Evolutionary conservation across 73 alveolate genomes (phyloP).

Genomic region (Symbiodinium pilosum): DNA sequence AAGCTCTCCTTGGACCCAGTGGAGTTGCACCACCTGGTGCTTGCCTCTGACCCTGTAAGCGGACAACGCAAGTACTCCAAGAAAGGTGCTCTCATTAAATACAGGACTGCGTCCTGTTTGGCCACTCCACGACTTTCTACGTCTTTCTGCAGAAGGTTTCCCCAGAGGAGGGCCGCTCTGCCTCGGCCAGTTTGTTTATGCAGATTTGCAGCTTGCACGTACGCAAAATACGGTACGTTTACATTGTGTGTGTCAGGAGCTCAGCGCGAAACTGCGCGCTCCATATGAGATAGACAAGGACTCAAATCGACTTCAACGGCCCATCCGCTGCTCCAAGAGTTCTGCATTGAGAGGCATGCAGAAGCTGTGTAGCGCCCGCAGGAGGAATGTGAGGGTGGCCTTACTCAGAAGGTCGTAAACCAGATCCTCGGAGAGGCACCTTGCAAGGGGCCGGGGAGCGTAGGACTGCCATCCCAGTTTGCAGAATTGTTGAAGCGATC

Average conservation of each 20-base stretch:
- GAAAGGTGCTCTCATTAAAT: too few relatives aligned
- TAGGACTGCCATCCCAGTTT: too few relatives aligned
- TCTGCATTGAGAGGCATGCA: background rate
- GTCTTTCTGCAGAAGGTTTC: constrained; percentile 52
- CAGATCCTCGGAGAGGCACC: constrained; percentile 62
- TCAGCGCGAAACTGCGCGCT: background rate
- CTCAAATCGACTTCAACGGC: too few relatives aligned
- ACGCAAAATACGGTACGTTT: too few relatives aligned
- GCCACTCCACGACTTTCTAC: constrained; percentile 73
- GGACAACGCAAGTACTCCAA: too few relatives aligned
- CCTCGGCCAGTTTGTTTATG: too few relatives aligned
- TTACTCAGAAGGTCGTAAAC: constrained; percentile 30
- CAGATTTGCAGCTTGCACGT: too few relatives aligned
- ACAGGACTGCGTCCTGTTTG: constrained; percentile 81
- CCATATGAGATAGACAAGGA: constrained; percentile 4
- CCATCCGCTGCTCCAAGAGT: background rate
- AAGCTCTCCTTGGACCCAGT: background rate
- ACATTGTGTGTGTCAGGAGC: background rate
- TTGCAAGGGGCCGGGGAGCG: too few relatives aligned
- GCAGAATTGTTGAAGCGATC: too few relatives aligned
- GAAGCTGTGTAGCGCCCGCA: background rate
- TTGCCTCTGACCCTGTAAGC: too few relatives aligned
- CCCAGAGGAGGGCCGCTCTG: constrained; percentile 34
- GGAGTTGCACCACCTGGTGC: constrained; percentile 26
- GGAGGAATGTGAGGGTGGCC: constrained; percentile 53